Evolutionary conservation across 139 green algal species (phyloP), one percentile per base, ranked within the genome.

Genomic region (Ettlia oleoabundans): DNA sequence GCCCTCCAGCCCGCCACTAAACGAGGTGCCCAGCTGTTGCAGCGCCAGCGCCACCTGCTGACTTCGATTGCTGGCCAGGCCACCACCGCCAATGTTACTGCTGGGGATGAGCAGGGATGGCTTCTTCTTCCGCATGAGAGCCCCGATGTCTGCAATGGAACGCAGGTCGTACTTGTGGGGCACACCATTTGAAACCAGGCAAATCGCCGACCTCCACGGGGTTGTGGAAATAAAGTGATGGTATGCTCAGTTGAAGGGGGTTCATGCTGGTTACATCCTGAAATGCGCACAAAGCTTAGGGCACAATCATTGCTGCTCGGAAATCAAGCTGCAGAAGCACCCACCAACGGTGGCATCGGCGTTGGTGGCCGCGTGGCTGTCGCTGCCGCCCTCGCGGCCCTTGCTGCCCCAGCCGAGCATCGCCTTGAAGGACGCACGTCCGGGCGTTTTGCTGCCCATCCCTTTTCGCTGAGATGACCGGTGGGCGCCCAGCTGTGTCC

Each of bases 61-160:
- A 51, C 1, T 30, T 19, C 76, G 41, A n/a, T n/a, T 37, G 40
- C 61, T 64, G 61, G n/a, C 61, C 3, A 32, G 41, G 76, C 76
- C 76, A 41, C 38, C 37, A 21, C 41, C 63, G 30, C 30, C 41
- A 30, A 41, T 62, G 70, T 33, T 26, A n/a, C 63, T 41, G 9
- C 52, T 52, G 26, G 40, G 66, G 28, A 38, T 35, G 13, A 70
- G 58, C 58, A 43, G 71, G 6, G 10, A 37, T 38, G 33, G 26
- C 53, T 42, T 32, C 53, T 67, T 68, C 52, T 82, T 82, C 6
- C 70, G 68, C 81, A 82, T 76, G 32, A 86, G 53, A 10, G 81
- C 81, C 15, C 81, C 81, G 30, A 86, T 81, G 38, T 86, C 81
- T 84, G 79, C 63, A 43, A 9, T n/a, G n/a, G n/a, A n/a, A n/a